A percentile compares a stretch with the other conserved stretches of the same genome.
phyloP scores from a whole-genome alignment of 148 eudicot species.

The Selenicereus undatus region DNA sequence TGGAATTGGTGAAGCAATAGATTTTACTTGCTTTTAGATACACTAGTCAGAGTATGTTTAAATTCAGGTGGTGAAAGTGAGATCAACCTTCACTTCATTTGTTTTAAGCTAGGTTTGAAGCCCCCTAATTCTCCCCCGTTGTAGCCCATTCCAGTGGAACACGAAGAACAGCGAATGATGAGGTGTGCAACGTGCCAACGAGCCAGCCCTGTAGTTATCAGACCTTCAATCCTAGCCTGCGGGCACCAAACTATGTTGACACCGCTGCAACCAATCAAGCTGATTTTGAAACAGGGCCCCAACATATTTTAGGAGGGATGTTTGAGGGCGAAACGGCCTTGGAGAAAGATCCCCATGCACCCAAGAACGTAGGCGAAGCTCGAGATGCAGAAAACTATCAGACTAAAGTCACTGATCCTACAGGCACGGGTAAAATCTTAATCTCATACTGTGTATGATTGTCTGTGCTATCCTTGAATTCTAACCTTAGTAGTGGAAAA shows the following conservation, averaged over 20 bases:
- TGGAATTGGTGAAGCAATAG: too few relatives aligned
- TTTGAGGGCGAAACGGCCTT: neutral
- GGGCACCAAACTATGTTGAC: too few relatives aligned
- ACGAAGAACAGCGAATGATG: neutral
- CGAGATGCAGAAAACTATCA: slow-evolving; percentile 36
- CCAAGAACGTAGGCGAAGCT: neutral
- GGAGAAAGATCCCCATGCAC: neutral
- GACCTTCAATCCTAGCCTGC: neutral
- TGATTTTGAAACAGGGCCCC: too few relatives aligned
- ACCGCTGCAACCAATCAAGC: too few relatives aligned
- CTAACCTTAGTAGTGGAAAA: too few relatives aligned
- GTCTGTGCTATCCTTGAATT: too few relatives aligned
- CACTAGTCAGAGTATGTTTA: too few relatives aligned
- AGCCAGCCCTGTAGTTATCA: neutral
- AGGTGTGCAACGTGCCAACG: neutral
- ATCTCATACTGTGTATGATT: too few relatives aligned
- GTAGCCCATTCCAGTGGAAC: neutral
- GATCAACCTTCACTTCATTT: too few relatives aligned
- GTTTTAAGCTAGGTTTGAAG: too few relatives aligned
- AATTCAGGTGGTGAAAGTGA: too few relatives aligned
- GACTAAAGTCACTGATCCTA: slow-evolving; percentile 53
- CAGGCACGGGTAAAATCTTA: slow-evolving; percentile 42
- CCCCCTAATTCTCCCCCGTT: neutral
- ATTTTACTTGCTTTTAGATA: too few relatives aligned
- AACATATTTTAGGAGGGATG: neutral